A percentile compares a stretch with the other conserved stretches of the same genome.
Evolutionary conservation across 1,284 basidiomycete species (phyloP).

Genomic region (Cryptococcus maquisensis): DNA sequence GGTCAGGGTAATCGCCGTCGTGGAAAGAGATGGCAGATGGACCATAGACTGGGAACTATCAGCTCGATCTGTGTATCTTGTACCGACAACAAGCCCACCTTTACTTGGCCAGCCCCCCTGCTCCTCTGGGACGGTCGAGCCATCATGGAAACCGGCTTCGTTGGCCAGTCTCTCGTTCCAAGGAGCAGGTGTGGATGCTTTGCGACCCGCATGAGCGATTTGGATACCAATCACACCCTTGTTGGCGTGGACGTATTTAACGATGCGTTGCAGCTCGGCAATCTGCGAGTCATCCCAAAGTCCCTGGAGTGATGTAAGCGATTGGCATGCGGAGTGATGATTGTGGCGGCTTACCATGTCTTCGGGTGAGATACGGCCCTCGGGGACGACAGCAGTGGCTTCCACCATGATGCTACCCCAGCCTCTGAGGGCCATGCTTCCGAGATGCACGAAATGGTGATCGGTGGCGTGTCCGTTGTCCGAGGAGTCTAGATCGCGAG

Average conservation of each 20-base stretch:
- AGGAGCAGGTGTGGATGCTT: slow-evolving; percentile 61
- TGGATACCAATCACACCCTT: slow-evolving; percentile 68
- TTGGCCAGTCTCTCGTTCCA: slow-evolving; percentile 52
- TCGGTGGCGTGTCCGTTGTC: slow-evolving; percentile 68
- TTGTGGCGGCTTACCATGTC: slow-evolving; percentile 32
- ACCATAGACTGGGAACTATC: slow-evolving; percentile 37
- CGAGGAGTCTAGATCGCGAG: slow-evolving; percentile 57
- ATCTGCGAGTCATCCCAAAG: slow-evolving; percentile 74
- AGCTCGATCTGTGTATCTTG: not conserved
- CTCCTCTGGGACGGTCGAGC: slow-evolving; percentile 47
- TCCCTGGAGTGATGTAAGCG: slow-evolving; percentile 47
- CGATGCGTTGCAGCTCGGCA: slow-evolving; percentile 62
- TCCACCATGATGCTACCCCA: slow-evolving; percentile 64
- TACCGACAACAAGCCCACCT: slow-evolving; percentile 48
- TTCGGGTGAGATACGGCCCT: slow-evolving; percentile 61
- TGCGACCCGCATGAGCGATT: slow-evolving; percentile 72
- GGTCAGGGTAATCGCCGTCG: slow-evolving; percentile 52
- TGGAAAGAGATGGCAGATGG: slow-evolving; percentile 60
- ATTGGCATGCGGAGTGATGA: not conserved
- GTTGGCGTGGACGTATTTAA: slow-evolving; percentile 70
- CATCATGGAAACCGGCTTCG: slow-evolving; percentile 39
- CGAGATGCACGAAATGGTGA: slow-evolving; percentile 73
- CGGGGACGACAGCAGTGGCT: slow-evolving; percentile 66
- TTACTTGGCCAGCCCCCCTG: slow-evolving; percentile 69
- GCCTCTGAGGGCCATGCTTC: slow-evolving; percentile 51